Percentiles rank a stretch among this genome's conserved stretches.
Evolutionary conservation across 768 basidiomycete species (phyloP).

Genomic region (Calocera viscosa): DNA sequence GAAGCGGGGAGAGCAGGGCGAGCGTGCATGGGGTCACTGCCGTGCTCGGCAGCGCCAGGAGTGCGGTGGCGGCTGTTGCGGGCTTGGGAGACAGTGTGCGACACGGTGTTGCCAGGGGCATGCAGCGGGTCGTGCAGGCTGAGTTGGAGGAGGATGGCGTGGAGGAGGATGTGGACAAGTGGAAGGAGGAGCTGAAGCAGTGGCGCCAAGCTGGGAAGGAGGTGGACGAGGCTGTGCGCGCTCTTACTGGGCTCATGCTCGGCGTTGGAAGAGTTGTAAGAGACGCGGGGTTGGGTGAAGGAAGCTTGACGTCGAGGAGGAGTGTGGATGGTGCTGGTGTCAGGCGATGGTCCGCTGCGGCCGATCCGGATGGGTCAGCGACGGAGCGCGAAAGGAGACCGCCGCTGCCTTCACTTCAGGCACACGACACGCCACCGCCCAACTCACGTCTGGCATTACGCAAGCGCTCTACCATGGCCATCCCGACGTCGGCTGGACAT

Average conservation of each 20-base stretch:
- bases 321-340: neutral
- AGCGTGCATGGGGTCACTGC: neutral
- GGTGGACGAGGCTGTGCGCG: conserved; percentile 2
- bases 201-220: neutral
- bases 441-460: neutral
- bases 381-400: neutral
- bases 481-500: neutral
- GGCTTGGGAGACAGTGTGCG: neutral
- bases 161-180: neutral
- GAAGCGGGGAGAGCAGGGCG: neutral
- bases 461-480: neutral
- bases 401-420: neutral
- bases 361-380: neutral
- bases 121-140: conserved; percentile 6
- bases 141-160: neutral
- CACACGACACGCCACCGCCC: neutral
- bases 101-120: neutral
- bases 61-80: neutral
- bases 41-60: neutral
- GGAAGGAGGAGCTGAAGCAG: neutral
- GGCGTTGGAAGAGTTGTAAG: neutral
- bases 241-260: neutral
- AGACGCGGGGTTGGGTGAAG: neutral
- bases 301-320: neutral
- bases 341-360: neutral